These are phyloP conservation scores for Phytophthora capsici DNA, from an alignment of 352 stramenopile species.

Conservation along the genomic window DNA sequence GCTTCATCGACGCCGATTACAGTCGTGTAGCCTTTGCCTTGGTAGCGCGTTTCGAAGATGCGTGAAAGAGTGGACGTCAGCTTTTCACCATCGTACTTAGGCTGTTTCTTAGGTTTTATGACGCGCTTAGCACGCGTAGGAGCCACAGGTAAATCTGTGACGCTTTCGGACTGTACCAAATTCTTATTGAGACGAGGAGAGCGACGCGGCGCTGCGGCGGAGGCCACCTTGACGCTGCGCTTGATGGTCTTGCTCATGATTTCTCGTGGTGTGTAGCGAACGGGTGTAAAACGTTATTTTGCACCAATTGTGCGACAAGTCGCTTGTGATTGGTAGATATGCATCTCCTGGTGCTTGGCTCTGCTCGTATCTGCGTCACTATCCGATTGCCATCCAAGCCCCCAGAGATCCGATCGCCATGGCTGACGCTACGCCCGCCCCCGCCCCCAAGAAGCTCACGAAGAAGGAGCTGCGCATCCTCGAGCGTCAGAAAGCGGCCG, in stretches of 20 bases:
- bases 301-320: conserved; percentile 33
- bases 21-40: conserved; percentile 59
- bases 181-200: conserved; percentile 32
- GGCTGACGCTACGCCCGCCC: conserved; percentile 47
- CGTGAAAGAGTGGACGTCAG: conserved; percentile 51
- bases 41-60: conserved; percentile 56
- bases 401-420: conserved; percentile 38
- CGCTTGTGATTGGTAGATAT: conserved; percentile 30
- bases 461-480: conserved; percentile 92
- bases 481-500: conserved; percentile 83
- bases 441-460: conserved; percentile 83
- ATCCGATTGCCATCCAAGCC: conserved; percentile 25
- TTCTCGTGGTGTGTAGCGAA: conserved; percentile 25
- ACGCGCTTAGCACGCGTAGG: conserved; percentile 7
- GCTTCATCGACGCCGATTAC: conserved; percentile 97
- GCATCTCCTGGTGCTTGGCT: conserved; percentile 27
- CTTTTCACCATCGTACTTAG: conserved; percentile 8
- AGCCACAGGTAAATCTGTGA: background rate
- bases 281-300: conserved; percentile 26
- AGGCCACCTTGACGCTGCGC: conserved; percentile 29
- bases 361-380: conserved; percentile 24
- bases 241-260: conserved; percentile 32
- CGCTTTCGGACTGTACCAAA: background rate
- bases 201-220: conserved; percentile 20
- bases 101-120: conserved; percentile 23